Evolutionary conservation across 2,329 filamentous ascomycete genomes (phyloP).

Genomic region (Fonsecaea multimorphosa): DNA sequence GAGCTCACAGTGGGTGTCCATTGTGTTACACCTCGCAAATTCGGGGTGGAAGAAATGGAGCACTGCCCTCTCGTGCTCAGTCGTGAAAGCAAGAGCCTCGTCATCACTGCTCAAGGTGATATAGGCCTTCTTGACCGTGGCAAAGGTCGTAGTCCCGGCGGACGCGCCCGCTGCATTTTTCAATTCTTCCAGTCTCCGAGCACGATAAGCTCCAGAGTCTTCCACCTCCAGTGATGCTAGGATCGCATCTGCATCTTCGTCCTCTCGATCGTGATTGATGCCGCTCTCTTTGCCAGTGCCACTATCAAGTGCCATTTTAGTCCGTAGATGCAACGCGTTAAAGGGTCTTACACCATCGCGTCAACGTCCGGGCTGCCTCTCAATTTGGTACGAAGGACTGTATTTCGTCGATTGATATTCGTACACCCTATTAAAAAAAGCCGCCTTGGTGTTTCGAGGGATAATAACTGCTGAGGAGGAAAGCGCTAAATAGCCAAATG

Average conservation of each 20-base stretch:
- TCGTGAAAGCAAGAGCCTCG: slow-evolving; percentile 65
- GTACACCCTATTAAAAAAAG: background rate
- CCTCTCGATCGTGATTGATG: slow-evolving; percentile 45
- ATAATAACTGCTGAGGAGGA: background rate
- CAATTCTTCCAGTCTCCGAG: slow-evolving; percentile 42
- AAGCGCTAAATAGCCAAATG: background rate
- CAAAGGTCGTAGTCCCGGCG: slow-evolving; percentile 21
- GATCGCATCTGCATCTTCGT: slow-evolving; percentile 65
- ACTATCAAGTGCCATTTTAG: slow-evolving; percentile 2
- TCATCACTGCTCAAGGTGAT: slow-evolving; percentile 59
- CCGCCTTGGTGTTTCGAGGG: background rate
- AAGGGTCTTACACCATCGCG: background rate
- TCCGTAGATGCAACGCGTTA: background rate
- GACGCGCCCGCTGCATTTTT: slow-evolving; percentile 15
- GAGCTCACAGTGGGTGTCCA: slow-evolving; percentile 64
- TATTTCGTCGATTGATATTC: background rate
- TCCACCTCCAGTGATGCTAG: slow-evolving; percentile 62
- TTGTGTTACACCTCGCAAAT: slow-evolving; percentile 66
- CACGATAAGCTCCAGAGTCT: slow-evolving; percentile 62
- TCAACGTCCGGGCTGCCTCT: background rate
- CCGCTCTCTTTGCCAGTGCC: slow-evolving; percentile 4
- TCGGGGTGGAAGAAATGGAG: slow-evolving; percentile 70
- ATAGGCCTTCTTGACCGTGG: slow-evolving; percentile 42
- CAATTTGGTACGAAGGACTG: background rate
- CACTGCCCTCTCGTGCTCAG: slow-evolving; percentile 61